These are phyloP conservation scores for Astrephomene gubernaculifera DNA, from an alignment of 139 green algal genomes.

Conservation along the genomic window DNA sequence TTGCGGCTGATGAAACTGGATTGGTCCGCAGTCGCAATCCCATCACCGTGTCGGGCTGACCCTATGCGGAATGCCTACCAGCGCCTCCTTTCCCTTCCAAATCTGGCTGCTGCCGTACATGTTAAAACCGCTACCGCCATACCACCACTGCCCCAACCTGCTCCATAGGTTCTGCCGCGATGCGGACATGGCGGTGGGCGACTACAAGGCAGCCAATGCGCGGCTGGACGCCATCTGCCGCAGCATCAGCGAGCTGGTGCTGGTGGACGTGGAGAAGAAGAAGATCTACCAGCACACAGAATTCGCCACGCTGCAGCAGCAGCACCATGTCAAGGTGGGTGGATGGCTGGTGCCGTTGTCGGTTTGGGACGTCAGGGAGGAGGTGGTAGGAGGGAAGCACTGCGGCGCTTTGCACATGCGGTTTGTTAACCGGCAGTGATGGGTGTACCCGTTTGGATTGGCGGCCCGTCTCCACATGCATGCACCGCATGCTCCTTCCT, in stretches of 20 bases:
- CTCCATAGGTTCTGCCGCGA: conserved; percentile 76
- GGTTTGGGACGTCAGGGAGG: background rate
- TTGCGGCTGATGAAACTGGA: no score
- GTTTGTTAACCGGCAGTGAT: no score
- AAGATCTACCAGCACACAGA: conserved; percentile 84
- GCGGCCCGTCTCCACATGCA: no score
- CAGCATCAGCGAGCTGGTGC: conserved; percentile 72
- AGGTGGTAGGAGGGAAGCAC: background rate
- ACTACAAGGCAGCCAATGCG: conserved; percentile 79
- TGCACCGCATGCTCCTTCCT: no score
- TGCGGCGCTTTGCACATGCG: background rate
- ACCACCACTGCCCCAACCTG: no score
- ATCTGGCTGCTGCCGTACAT: no score
- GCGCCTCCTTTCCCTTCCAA: no score
- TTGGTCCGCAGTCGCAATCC: no score
- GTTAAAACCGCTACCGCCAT: no score
- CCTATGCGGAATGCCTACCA: no score
- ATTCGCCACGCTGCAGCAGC: conserved; percentile 79
- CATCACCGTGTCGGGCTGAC: no score
- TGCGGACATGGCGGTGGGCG: conserved; percentile 71
- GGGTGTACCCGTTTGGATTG: no score
- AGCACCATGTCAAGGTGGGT: conserved; percentile 68
- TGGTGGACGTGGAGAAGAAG: conserved; percentile 90
- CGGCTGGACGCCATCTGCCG: conserved; percentile 74
- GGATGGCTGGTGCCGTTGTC: background rate